These are phyloP conservation scores for Nemania diffusa DNA, from an alignment of 2,329 filamentous ascomycete genomes.

Conservation along the genomic window DNA sequence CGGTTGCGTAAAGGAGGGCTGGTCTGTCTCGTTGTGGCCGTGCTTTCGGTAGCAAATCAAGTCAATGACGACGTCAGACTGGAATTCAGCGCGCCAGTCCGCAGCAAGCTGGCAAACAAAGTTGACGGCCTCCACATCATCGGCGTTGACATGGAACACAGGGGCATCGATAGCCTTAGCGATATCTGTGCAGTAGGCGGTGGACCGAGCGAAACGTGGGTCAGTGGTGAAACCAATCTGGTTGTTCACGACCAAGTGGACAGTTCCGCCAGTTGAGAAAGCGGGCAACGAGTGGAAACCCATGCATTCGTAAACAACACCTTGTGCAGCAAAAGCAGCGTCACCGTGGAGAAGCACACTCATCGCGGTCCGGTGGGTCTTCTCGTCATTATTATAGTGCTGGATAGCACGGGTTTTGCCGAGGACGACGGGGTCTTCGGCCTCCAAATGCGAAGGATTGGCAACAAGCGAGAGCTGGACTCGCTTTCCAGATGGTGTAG, in stretches of 20 bases:
- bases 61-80: slow-evolving; percentile 97
- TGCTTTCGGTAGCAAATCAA: slow-evolving; percentile 99
- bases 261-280: slow-evolving; percentile 96
- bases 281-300: slow-evolving; percentile 95
- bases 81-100: slow-evolving; percentile 98
- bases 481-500: slow-evolving; percentile 96
- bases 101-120: slow-evolving; percentile 97
- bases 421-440: slow-evolving; percentile 96
- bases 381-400: slow-evolving; percentile 98
- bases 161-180: slow-evolving; percentile 98
- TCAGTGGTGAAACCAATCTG: slow-evolving; percentile 99
- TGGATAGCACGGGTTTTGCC: slow-evolving; percentile 98
- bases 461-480: slow-evolving; percentile 99
- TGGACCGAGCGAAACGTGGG: slow-evolving; percentile 95
- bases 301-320: slow-evolving; percentile 97
- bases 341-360: slow-evolving; percentile 96
- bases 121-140: slow-evolving; percentile 98
- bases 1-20: slow-evolving; percentile 99
- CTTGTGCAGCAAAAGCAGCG: slow-evolving; percentile 94
- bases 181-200: slow-evolving; percentile 98
- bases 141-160: slow-evolving; percentile 98
- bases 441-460: slow-evolving; percentile 98
- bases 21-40: slow-evolving; percentile 99
- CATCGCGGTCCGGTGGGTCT: slow-evolving; percentile 89
- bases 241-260: slow-evolving; percentile 98